Conservation (phyloP, 2,329 filamentous ascomycete genomes). For the Pestalotiopsis fici region DNA sequence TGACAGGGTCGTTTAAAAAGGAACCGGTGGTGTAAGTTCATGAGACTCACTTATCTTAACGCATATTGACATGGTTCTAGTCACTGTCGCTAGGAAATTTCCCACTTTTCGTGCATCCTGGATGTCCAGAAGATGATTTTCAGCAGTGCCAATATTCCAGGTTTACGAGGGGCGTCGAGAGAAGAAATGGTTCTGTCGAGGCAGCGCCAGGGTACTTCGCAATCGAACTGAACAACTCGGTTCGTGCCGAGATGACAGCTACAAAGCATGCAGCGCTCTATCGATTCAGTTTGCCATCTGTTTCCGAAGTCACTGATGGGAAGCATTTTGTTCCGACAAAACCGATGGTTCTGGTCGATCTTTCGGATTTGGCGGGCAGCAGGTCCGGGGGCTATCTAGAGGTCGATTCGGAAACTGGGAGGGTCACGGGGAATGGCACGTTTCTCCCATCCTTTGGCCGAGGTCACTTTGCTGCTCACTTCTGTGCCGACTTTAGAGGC, state of each 20-base stretch:
- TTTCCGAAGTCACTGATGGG: slow-evolving; percentile 20
- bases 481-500: slow-evolving; percentile 62
- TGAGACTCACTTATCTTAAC: not conserved
- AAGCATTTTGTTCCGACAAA: slow-evolving; percentile 35
- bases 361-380: slow-evolving; percentile 54
- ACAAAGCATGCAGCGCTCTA: slow-evolving; percentile 61
- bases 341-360: slow-evolving; percentile 61
- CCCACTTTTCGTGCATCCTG: slow-evolving; percentile 51
- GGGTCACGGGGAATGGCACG: slow-evolving; percentile 59
- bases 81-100: slow-evolving; percentile 54
- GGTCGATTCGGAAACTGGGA: slow-evolving; percentile 50
- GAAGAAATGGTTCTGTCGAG: slow-evolving; percentile 49
- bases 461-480: slow-evolving; percentile 57
- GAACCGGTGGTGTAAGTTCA: slow-evolving; percentile 31
- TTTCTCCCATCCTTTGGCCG: slow-evolving; percentile 64
- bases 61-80: slow-evolving; percentile 19
- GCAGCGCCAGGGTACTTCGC: slow-evolving; percentile 63
- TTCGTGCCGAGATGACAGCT: slow-evolving; percentile 63
- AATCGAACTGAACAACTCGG: slow-evolving; percentile 55
- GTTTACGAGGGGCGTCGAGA: slow-evolving; percentile 44
- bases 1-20: slow-evolving; percentile 14
- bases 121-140: slow-evolving; percentile 47
- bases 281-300: slow-evolving; percentile 54
- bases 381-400: slow-evolving; percentile 50
- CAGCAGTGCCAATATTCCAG: slow-evolving; percentile 52